phyloP scores from a whole-genome alignment of 805 yeast species.

The Pichia californica region DNA sequence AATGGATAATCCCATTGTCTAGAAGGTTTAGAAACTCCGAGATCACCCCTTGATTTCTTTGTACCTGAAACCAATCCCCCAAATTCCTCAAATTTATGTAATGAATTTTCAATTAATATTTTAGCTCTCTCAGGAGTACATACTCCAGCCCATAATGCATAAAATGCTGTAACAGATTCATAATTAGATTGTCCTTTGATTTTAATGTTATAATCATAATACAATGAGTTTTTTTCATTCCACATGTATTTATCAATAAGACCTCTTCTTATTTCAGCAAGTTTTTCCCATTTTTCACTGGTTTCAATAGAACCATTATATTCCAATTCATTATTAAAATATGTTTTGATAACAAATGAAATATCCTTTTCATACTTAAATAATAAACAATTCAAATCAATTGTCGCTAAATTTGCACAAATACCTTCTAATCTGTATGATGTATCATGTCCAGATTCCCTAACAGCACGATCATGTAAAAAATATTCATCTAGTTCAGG shows the following conservation, averaged over 20 bases:
- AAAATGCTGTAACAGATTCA: constrained; percentile 84
- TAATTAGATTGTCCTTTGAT: constrained; percentile 49
- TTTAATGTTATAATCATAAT: constrained; percentile 75
- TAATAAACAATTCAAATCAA: constrained; percentile 78
- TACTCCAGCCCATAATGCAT: constrained; percentile 89
- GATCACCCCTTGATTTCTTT: constrained; percentile 60
- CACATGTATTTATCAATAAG: constrained; percentile 67
- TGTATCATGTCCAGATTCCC: constrained; percentile 97
- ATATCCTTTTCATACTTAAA: constrained; percentile 90
- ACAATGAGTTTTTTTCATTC: constrained; percentile 74
- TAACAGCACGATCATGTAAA: constrained; percentile 86
- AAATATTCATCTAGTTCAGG: constrained; percentile 86
- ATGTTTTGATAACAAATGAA: constrained; percentile 50
- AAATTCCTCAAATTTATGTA: constrained; percentile 68
- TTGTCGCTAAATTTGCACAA: constrained; percentile 85
- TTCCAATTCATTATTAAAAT: constrained; percentile 45
- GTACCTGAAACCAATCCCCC: constrained; percentile 93
- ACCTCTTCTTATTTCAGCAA: constrained; percentile 48
- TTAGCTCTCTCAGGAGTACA: constrained; percentile 60
- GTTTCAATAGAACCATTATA: constrained; percentile 37
- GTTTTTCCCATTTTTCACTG: constrained; percentile 53
- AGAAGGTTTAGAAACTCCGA: constrained; percentile 67
- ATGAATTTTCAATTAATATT: constrained; percentile 46
- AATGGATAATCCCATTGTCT: constrained; percentile 98
- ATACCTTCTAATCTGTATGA: constrained; percentile 83